Conservation (phyloP, 306 rosid genomes). For the cucumber (Cucumis sativus) region Cucumber_9930_V3 NC_026655.2:2695001-2695500, state of each 20-base stretch:
- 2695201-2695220: constrained; percentile 56
- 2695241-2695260: constrained; percentile 54
- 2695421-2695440: constrained; percentile 65
- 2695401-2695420: constrained; percentile 39
- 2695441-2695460: constrained; percentile 49
- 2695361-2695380: constrained; percentile 45
- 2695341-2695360: constrained; percentile 30
- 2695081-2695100: constrained; percentile 48
- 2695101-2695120: constrained; percentile 67
- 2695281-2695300: constrained; percentile 31
- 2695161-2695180: constrained; percentile 50
- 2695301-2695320: constrained; percentile 39
- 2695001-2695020: constrained; percentile 70
- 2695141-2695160: constrained; percentile 75
- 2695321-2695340: constrained; percentile 53
- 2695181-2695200: constrained; percentile 39
- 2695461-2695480: constrained; percentile 23
- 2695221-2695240: constrained; percentile 44
- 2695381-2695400: constrained; percentile 40
- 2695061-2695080: constrained; percentile 38
- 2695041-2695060: constrained; percentile 73
- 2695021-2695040: constrained; percentile 65
- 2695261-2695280: constrained; percentile 52
- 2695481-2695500: constrained; percentile 70
- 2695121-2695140: constrained; percentile 59